These are phyloP conservation scores for Coffea canephora DNA, from an alignment of 257 asterid genomes.

Conservation along the genomic window DNA sequence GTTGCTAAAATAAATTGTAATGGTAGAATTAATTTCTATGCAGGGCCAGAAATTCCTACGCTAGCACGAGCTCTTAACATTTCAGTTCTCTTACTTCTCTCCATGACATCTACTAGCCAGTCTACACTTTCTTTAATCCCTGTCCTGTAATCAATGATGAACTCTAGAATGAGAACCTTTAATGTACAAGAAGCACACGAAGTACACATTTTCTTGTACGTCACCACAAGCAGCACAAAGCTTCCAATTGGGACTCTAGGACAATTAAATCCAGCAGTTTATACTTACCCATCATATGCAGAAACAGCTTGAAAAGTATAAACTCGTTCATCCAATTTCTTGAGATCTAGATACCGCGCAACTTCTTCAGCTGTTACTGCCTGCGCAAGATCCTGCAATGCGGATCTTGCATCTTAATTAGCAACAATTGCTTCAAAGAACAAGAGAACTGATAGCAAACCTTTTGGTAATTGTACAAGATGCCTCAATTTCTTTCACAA, in stretches of 20 bases:
- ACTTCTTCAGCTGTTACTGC: slow-evolving; percentile 74
- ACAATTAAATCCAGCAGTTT: neutral
- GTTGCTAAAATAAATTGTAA: neutral
- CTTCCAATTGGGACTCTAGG: neutral
- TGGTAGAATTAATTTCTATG: slow-evolving; percentile 4
- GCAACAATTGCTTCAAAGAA: neutral
- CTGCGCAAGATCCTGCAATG: slow-evolving; percentile 62
- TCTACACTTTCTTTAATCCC: slow-evolving; percentile 77
- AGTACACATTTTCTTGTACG: neutral
- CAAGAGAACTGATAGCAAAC: neutral
- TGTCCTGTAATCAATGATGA: slow-evolving; percentile 38
- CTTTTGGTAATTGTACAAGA: neutral
- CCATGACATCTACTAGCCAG: slow-evolving; percentile 83
- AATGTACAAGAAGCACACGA: neutral
- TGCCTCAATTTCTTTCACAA: neutral
- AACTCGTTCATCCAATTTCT: slow-evolving; percentile 66
- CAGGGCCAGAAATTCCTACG: slow-evolving; percentile 14
- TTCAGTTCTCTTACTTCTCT: slow-evolving; percentile 83
- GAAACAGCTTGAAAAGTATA: slow-evolving; percentile 67
- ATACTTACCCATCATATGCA: slow-evolving; percentile 63
- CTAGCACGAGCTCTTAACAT: slow-evolving; percentile 63
- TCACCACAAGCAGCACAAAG: neutral
- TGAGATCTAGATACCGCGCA: slow-evolving; percentile 68
- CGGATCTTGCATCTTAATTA: slow-evolving; percentile 1
- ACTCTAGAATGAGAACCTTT: neutral